Percentiles rank a stretch among this genome's conserved stretches.
Conservation (phyloP, 2,329 filamentous ascomycete genomes). For the Clarireedia monteithiana region DNA sequence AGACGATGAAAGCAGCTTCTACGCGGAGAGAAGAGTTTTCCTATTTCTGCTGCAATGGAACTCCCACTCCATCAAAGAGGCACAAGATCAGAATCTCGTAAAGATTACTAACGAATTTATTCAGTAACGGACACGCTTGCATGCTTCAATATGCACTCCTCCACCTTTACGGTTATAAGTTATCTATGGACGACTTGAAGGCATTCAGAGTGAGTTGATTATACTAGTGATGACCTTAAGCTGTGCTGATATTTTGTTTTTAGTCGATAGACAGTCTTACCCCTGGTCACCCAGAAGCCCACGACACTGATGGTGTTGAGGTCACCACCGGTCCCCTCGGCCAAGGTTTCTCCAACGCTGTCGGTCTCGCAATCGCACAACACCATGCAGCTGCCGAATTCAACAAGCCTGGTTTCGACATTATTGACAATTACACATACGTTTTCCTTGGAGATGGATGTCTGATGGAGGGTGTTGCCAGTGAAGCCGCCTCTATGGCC, state of each 20-base stretch:
- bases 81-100: not conserved
- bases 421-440: conserved; percentile 97
- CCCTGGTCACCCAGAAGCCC: conserved; percentile 90
- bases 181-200: conserved; percentile 90
- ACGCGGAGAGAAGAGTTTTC: not conserved
- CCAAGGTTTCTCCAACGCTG: conserved; percentile 94
- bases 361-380: conserved; percentile 95
- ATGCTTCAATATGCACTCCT: conserved; percentile 99
- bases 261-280: conserved; percentile 63
- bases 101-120: not conserved
- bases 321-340: conserved; percentile 97
- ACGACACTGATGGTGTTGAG: conserved; percentile 94
- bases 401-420: conserved; percentile 91
- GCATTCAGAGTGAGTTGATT: conserved; percentile 71
- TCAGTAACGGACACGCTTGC: conserved; percentile 94
- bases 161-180: conserved; percentile 86
- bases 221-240: conserved; percentile 1
- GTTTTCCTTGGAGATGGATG: conserved; percentile 96
- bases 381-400: conserved; percentile 83
- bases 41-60: not conserved
- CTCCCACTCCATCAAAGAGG: not conserved
- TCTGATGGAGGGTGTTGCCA: conserved; percentile 95
- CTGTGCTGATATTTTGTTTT: conserved; percentile 5
- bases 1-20: no score
- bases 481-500: conserved; percentile 84